Evolutionary conservation across 331 rosid species (phyloP).

Genomic region (Quercus phellos): DNA sequence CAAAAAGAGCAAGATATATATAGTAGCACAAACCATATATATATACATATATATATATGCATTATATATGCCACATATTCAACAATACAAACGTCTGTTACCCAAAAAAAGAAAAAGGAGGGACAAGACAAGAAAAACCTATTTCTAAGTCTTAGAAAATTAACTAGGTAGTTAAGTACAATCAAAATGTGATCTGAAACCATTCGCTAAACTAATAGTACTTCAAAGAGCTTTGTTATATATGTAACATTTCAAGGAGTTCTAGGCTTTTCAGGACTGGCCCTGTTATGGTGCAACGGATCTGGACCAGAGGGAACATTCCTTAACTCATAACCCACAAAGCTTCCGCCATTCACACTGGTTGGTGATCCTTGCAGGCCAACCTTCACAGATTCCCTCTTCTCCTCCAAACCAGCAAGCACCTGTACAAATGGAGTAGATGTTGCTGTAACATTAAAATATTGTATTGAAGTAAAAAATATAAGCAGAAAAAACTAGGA

Average conservation of each 20-base stretch:
- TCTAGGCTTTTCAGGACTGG: slow-evolving; percentile 51
- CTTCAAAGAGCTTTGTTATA: not conserved
- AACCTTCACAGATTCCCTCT: slow-evolving; percentile 17
- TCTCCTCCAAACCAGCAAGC: slow-evolving; percentile 30
- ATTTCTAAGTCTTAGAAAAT: not conserved
- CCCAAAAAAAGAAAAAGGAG: not conserved
- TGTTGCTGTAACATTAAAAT: not conserved
- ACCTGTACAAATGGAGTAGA: slow-evolving; percentile 29
- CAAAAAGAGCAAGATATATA: not conserved
- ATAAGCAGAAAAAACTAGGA: not conserved
- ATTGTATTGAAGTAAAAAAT: not conserved
- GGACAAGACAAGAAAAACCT: not conserved
- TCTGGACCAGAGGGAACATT: slow-evolving; percentile 83
- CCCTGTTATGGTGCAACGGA: slow-evolving; percentile 68
- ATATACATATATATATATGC: not conserved
- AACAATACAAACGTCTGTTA: not conserved
- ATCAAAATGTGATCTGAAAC: not conserved
- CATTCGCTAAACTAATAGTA: not conserved
- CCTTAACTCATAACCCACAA: slow-evolving; percentile 43
- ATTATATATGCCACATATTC: not conserved
- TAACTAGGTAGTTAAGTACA: not conserved
- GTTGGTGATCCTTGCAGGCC: slow-evolving; percentile 25
- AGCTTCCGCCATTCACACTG: slow-evolving; percentile 7
- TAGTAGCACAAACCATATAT: not conserved
- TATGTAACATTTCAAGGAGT: slow-evolving; percentile 31